These are phyloP conservation scores for Pneumocystis canis DNA, from an alignment of 1,139 yeast species.

Conservation along the genomic window DNA sequence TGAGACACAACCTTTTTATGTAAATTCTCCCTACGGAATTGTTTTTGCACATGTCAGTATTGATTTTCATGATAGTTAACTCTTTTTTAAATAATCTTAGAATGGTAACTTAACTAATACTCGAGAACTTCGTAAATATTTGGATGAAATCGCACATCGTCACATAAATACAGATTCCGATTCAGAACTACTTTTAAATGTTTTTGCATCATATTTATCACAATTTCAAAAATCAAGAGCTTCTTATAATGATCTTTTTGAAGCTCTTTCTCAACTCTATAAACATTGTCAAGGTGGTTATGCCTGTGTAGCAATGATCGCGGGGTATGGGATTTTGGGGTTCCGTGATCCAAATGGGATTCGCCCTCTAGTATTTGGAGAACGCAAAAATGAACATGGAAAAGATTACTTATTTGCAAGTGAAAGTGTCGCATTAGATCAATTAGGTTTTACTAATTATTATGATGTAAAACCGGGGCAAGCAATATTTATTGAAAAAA, in stretches of 20 bases:
- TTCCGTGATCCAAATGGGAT: slow-evolving; percentile 96
- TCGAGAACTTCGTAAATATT: slow-evolving; percentile 52
- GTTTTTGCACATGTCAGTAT: slow-evolving; percentile 49
- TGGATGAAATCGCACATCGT: slow-evolving; percentile 90
- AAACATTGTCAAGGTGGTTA: slow-evolving; percentile 80
- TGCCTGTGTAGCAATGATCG: slow-evolving; percentile 88
- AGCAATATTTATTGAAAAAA: slow-evolving; percentile 79
- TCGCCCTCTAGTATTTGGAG: slow-evolving; percentile 79
- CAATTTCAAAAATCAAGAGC: slow-evolving; percentile 87
- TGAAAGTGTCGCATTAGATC: slow-evolving; percentile 85
- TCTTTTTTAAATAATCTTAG: slow-evolving; percentile 2
- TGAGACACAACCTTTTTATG: slow-evolving; percentile 98
- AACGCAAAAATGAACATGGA: slow-evolving; percentile 43
- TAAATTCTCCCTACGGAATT: slow-evolving; percentile 90
- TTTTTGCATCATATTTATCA: slow-evolving; percentile 84
- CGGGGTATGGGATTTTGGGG: slow-evolving; percentile 90
- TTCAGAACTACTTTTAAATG: slow-evolving; percentile 73
- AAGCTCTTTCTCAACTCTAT: slow-evolving; percentile 73
- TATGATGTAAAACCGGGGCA: slow-evolving; percentile 87
- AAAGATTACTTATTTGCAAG: slow-evolving; percentile 97
- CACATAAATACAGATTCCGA: slow-evolving; percentile 95
- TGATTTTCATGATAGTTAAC: neutral
- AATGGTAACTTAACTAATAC: slow-evolving; percentile 92
- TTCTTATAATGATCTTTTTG: slow-evolving; percentile 74
- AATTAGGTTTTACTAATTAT: slow-evolving; percentile 72